A percentile compares a stretch with the other conserved stretches of the same genome.
Conservation (phyloP, 139 green algal species). For the Coelastrella sp. region DNA sequence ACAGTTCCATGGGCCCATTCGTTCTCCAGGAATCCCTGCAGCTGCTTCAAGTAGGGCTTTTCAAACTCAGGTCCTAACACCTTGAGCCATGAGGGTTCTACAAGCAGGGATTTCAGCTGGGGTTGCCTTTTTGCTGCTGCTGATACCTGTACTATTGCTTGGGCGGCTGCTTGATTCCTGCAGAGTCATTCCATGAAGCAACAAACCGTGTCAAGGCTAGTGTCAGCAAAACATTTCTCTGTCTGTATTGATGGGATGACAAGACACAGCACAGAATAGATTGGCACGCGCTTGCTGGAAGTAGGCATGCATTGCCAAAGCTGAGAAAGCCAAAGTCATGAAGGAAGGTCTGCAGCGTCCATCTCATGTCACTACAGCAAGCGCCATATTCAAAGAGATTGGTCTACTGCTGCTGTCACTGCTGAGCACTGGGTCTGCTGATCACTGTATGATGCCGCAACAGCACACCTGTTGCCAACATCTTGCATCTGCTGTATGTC, state of each 20-base stretch:
- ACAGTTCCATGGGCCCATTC: constrained; percentile 79
- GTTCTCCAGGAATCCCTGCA: constrained; percentile 73
- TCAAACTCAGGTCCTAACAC: constrained; percentile 63
- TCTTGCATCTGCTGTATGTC: constrained; percentile 12
- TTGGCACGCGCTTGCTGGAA: not conserved
- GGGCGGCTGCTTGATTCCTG: constrained; percentile 34
- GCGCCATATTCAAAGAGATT: not conserved
- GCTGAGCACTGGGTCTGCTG: not conserved
- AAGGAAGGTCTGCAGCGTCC: not conserved
- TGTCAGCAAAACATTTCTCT: not conserved
- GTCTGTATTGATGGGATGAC: too few species aligned
- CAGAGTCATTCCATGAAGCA: not conserved
- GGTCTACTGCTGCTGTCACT: not conserved
- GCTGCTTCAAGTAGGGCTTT: constrained; percentile 64
- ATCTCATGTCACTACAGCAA: not conserved
- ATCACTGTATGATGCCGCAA: not conserved
- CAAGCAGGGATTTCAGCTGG: constrained; percentile 67
- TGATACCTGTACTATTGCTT: constrained; percentile 13
- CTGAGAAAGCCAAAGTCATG: not conserved
- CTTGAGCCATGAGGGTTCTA: constrained; percentile 70
- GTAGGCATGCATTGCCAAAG: not conserved
- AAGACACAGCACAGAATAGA: not conserved
- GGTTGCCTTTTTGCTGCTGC: not conserved
- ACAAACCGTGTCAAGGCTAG: not conserved
- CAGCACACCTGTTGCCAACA: not conserved